Percentiles rank a stretch among this genome's conserved stretches.
Conservation (phyloP, 2,329 filamentous ascomycete species). For the Ophiognomonia clavigignenti-juglandacearum region DNA sequence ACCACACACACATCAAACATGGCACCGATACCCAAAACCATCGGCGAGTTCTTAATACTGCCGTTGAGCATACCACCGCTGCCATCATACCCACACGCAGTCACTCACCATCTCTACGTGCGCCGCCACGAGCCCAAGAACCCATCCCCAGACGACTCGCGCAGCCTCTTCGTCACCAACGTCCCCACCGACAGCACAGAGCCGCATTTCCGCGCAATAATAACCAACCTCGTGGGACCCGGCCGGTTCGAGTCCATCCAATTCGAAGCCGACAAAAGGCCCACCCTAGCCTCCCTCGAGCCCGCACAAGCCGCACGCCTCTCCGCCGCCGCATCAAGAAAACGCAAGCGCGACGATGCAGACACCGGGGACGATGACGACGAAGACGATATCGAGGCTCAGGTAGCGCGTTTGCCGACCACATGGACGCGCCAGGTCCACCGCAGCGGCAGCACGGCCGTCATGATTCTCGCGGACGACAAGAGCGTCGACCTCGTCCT, state of each 20-base stretch:
- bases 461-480: constrained; percentile 79
- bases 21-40: constrained; percentile 36
- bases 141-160: constrained; percentile 65
- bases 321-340: constrained; percentile 37
- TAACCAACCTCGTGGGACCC: constrained; percentile 67
- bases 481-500: constrained; percentile 71
- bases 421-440: constrained; percentile 70
- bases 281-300: constrained; percentile 32
- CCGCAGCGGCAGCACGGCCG: constrained; percentile 69
- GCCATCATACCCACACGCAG: constrained; percentile 56
- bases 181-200: constrained; percentile 80
- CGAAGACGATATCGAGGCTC: constrained; percentile 54
- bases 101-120: constrained; percentile 81
- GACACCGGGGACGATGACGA: constrained; percentile 38
- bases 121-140: constrained; percentile 78
- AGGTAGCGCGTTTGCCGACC: constrained; percentile 59
- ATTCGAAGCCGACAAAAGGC: constrained; percentile 61
- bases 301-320: constrained; percentile 38
- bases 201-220: constrained; percentile 68
- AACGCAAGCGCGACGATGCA: constrained; percentile 41
- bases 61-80: constrained; percentile 61
- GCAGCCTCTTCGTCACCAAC: constrained; percentile 89
- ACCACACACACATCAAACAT: constrained; percentile 20
- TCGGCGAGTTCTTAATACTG: constrained; percentile 62
- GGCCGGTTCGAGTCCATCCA: constrained; percentile 72